Conservation (phyloP, 805 yeast genomes). For the Metschnikowia koreensis region DNA sequence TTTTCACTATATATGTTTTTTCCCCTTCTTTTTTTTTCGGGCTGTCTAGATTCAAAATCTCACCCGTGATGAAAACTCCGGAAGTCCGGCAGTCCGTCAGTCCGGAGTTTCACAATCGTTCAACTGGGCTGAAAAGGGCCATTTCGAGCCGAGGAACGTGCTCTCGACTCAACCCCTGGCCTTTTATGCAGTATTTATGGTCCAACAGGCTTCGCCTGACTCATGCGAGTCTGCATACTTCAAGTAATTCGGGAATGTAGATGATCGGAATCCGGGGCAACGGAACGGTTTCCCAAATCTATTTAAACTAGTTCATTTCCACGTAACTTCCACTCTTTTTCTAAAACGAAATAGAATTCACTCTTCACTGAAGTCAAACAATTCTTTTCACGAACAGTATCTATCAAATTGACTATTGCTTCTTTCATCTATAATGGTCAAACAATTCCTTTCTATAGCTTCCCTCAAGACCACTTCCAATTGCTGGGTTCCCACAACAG, state of each 20-base stretch:
- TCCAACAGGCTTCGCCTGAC: not conserved
- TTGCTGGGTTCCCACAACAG: conserved; percentile 34
- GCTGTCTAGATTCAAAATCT: too few species aligned
- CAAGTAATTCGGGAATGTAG: not conserved
- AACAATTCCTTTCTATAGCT: conserved; percentile 33
- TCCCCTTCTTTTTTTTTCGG: too few species aligned
- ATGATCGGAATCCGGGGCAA: conserved; percentile 19
- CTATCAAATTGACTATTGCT: not conserved
- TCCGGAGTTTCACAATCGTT: too few species aligned
- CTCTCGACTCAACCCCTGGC: not conserved
- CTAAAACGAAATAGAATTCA: not conserved
- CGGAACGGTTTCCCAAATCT: conserved; percentile 2
- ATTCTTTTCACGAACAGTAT: not conserved
- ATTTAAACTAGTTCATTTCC: conserved; percentile 1
- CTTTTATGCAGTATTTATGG: not conserved
- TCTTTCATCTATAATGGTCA: conserved; percentile 19
- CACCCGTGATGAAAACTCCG: too few species aligned
- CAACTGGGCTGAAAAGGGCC: too few species aligned
- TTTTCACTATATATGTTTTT: too few species aligned
- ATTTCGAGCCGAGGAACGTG: not conserved
- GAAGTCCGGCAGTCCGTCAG: too few species aligned
- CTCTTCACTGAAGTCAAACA: not conserved
- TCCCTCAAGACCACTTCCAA: conserved; percentile 42
- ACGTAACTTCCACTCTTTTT: not conserved
- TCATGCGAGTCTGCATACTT: not conserved